Evolutionary conservation across 352 stramenopile species (phyloP).

Genomic region (Globisporangium lucens): DNA sequence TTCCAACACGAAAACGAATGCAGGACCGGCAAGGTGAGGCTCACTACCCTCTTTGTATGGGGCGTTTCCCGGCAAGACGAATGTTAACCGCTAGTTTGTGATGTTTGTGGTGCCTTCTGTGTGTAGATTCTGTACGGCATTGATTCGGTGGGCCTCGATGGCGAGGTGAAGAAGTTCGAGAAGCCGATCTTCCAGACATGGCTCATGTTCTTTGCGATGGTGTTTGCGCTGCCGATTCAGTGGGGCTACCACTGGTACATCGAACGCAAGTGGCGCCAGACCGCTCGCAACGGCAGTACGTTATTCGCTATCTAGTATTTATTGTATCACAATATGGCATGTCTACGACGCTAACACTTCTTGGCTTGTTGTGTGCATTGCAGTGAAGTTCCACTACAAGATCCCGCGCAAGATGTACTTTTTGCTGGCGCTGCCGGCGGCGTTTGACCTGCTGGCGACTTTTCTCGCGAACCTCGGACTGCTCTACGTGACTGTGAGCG

Average conservation of each 20-base stretch:
- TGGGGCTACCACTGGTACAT: slow-evolving; percentile 80
- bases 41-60: background rate
- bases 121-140: slow-evolving; percentile 92
- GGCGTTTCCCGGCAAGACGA: background rate
- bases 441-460: slow-evolving; percentile 93
- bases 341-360: background rate
- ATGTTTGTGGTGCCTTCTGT: too few relatives aligned
- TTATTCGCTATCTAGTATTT: slow-evolving; percentile 10
- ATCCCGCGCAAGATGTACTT: slow-evolving; percentile 93
- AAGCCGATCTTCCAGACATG: slow-evolving; percentile 96
- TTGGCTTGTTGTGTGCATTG: slow-evolving; percentile 3
- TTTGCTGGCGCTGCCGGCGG: slow-evolving; percentile 88
- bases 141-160: slow-evolving; percentile 83
- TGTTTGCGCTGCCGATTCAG: slow-evolving; percentile 92
- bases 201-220: slow-evolving; percentile 96
- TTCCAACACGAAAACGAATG: background rate
- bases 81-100: too few relatives aligned
- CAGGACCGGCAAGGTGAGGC: slow-evolving; percentile 66
- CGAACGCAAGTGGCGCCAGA: slow-evolving; percentile 63
- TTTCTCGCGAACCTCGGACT: slow-evolving; percentile 94
- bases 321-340: background rate
- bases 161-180: slow-evolving; percentile 89
- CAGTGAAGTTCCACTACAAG: slow-evolving; percentile 72
- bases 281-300: slow-evolving; percentile 57
- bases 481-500: slow-evolving; percentile 88